Conservation (phyloP, 257 asterid species). For the Orobanche coerulescens region DNA sequence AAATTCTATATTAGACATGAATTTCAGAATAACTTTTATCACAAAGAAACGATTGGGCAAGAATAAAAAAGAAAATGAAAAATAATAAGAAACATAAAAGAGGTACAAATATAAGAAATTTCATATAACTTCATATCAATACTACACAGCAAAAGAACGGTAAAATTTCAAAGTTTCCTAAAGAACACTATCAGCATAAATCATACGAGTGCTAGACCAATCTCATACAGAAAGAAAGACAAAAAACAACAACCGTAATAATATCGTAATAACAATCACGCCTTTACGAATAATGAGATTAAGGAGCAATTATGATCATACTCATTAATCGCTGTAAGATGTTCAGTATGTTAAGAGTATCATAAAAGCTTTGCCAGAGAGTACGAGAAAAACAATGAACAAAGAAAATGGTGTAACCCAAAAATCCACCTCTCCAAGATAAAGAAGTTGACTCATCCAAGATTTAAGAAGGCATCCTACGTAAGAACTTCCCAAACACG, state of each 20-base stretch:
- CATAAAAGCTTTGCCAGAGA: not conserved
- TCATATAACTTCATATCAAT: not conserved
- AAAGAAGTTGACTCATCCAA: not conserved
- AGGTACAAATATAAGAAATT: slow-evolving; percentile 1
- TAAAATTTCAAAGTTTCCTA: not conserved
- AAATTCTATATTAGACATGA: slow-evolving; percentile 11
- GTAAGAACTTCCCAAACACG: not conserved
- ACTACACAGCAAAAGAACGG: not conserved
- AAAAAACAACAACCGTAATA: not conserved
- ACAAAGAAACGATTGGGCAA: not conserved
- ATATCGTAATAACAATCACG: no score
- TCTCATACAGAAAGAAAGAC: not conserved
- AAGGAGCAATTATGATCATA: not conserved
- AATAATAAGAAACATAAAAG: not conserved
- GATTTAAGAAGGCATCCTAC: not conserved
- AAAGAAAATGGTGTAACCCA: not conserved
- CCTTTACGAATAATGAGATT: not conserved
- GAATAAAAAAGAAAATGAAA: not conserved
- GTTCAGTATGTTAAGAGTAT: not conserved
- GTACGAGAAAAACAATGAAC: not conserved
- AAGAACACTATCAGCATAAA: not conserved
- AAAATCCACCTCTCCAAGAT: not conserved
- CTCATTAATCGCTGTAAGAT: not conserved
- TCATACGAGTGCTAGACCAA: not conserved
- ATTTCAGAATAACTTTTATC: not conserved